phyloP scores from a whole-genome alignment of 768 basidiomycete species.

The Amanita jacksonii region DNA sequence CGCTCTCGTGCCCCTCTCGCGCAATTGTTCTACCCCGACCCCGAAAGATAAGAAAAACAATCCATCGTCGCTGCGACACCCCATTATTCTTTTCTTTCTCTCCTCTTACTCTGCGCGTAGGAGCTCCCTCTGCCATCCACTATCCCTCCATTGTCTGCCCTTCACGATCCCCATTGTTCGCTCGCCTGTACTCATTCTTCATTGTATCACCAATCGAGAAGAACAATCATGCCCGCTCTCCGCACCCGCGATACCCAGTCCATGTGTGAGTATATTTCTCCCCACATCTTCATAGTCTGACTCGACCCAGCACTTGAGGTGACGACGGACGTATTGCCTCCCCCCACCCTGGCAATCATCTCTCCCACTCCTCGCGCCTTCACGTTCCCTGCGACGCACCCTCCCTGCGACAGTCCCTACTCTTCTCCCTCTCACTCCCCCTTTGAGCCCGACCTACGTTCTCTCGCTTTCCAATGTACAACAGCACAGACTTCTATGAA shows the following conservation, averaged over 20 bases:
- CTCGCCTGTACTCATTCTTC: conserved; percentile 10
- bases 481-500: conserved; percentile 18
- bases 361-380: conserved; percentile 66
- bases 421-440: conserved; percentile 60
- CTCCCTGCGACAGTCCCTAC: conserved; percentile 55
- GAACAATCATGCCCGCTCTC: conserved; percentile 62
- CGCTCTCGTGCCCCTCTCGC: conserved; percentile 50
- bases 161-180: conserved; percentile 9
- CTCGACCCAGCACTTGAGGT: conserved; percentile 71
- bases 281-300: conserved; percentile 1
- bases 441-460: conserved; percentile 62
- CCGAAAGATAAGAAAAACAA: conserved; percentile 41
- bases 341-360: conserved; percentile 50
- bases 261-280: conserved; percentile 27
- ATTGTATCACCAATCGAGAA: conserved; percentile 18
- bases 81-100: conserved; percentile 33
- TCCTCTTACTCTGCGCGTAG: conserved; percentile 19
- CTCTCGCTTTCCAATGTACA: conserved; percentile 32
- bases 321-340: conserved; percentile 50
- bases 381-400: conserved; percentile 48
- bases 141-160: conserved; percentile 8
- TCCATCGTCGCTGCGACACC: conserved; percentile 36
- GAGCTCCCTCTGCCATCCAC: conserved; percentile 23
- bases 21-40: conserved; percentile 52
- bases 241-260: conserved; percentile 70